Percentiles rank a stretch among this genome's conserved stretches.
These are phyloP conservation scores for Boletellus deceptivus DNA, from an alignment of 1,284 basidiomycete species.

Conservation along the genomic window DNA sequence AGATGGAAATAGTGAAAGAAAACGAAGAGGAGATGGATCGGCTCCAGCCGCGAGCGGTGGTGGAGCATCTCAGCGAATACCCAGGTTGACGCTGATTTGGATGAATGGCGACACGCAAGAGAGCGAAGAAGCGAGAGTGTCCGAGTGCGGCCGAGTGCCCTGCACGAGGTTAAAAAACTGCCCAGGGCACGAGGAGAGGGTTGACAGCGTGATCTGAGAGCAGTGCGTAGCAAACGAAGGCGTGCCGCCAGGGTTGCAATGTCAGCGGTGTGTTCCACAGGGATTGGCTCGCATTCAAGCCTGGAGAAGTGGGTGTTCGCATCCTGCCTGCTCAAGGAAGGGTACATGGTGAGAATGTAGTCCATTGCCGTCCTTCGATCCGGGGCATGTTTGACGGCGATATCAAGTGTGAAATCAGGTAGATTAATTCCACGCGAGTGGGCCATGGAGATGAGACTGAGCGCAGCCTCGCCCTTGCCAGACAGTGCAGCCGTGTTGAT, in stretches of 20 bases:
- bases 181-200: constrained; percentile 21
- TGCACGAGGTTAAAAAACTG: constrained; percentile 26
- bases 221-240: constrained; percentile 26
- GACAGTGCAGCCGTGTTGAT: constrained; percentile 24
- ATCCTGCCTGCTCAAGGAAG: constrained; percentile 8
- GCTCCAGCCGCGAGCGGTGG: constrained; percentile 25
- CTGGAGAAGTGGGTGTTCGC: background rate
- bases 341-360: constrained; percentile 16
- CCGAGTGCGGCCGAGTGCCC: constrained; percentile 22
- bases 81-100: constrained; percentile 32
- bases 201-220: constrained; percentile 21
- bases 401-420: constrained; percentile 27
- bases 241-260: constrained; percentile 14
- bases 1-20: constrained; percentile 36
- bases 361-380: constrained; percentile 9
- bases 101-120: constrained; percentile 25
- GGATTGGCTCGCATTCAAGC: background rate
- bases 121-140: constrained; percentile 23
- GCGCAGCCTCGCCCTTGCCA: constrained; percentile 19
- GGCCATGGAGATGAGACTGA: constrained; percentile 20
- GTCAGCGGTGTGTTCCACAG: constrained; percentile 3
- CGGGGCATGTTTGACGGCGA: constrained; percentile 18
- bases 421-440: constrained; percentile 15
- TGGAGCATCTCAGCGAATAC: constrained; percentile 39
- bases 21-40: constrained; percentile 17